Evolutionary conservation across 2,329 filamentous ascomycete species (phyloP), one percentile per base, ranked within the genome.

Genomic region (Eutypella sp.): DNA sequence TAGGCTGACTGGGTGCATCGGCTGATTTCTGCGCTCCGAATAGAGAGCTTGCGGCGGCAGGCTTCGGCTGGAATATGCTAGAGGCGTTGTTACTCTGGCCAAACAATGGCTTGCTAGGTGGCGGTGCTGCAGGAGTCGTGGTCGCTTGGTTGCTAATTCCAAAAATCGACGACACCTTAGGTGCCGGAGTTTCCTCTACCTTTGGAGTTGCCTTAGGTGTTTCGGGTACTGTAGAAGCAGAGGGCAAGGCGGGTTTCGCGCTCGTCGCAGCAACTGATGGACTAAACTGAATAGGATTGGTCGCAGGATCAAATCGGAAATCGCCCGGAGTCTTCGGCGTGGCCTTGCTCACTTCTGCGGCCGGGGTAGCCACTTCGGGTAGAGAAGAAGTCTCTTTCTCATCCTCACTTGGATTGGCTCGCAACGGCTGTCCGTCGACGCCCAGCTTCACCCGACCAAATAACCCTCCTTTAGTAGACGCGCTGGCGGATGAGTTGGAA

Each of bases 401-500:
- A 37, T 58, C 55, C 27, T 24, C 47, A n/a, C 40, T 33, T 25
- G 54, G 45, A 5, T 53, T 50, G 39, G 54, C 60, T 25, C 62
- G 59, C 25, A 65, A 51, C 13, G 61, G 62, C 42, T 63, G 57
- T 33, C 60, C 60, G 33, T 65, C 53, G 48, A 60, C 49, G 18
- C 60, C 62, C 49, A 65, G 53, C 25, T 59, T 54, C 24, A 65
- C 59, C 16, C 62, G 61, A 9, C 50, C 60, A 40, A 65, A 65
- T 27, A 65, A 54, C 23, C 62, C 62, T 33, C 62, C 60, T 41
- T 60, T 63, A 15, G 57, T 33, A 27, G 51, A 24, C 16, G 49
- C 48, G 27, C 51, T 54, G 18, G 37, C 36, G 9, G 60, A 25
- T 25, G 57, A 22, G 13, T 24, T 60, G 19, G 49, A 40, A 11